phyloP scores from a whole-genome alignment of 78 protist species.

The Polysphondylium violaceum region DNA sequence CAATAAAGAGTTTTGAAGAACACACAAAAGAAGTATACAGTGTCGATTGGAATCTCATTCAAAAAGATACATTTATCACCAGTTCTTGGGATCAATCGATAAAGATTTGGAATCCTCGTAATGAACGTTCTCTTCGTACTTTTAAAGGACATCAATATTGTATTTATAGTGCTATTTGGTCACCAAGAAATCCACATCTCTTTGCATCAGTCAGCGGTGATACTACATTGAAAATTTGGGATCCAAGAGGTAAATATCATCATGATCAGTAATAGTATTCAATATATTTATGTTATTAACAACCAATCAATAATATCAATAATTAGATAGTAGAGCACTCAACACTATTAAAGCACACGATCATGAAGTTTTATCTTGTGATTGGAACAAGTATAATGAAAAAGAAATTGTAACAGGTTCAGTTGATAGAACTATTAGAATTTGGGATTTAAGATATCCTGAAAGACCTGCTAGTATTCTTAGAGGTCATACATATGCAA shows the following conservation, averaged over 20 bases:
- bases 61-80: slow-evolving; percentile 70
- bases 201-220: slow-evolving; percentile 91
- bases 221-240: slow-evolving; percentile 85
- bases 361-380: slow-evolving; percentile 86
- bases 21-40: slow-evolving; percentile 86
- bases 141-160: slow-evolving; percentile 87
- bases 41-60: slow-evolving; percentile 85
- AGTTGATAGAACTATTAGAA: slow-evolving; percentile 82
- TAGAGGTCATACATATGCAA: slow-evolving; percentile 86
- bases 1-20: slow-evolving; percentile 58
- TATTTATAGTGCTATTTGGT: slow-evolving; percentile 87
- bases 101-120: slow-evolving; percentile 84
- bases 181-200: slow-evolving; percentile 69
- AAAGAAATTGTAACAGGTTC: slow-evolving; percentile 83
- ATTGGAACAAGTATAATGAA: slow-evolving; percentile 90
- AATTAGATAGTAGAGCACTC: slow-evolving; percentile 20
- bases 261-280: background rate
- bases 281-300: background rate
- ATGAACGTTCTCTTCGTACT: slow-evolving; percentile 62
- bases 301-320: slow-evolving; percentile 6
- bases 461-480: slow-evolving; percentile 53
- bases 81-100: slow-evolving; percentile 87
- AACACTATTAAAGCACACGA: slow-evolving; percentile 85
- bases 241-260: slow-evolving; percentile 42
- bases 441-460: slow-evolving; percentile 88